phyloP scores from a whole-genome alignment of 768 basidiomycete species.

The Trametes coccinea region DNA sequence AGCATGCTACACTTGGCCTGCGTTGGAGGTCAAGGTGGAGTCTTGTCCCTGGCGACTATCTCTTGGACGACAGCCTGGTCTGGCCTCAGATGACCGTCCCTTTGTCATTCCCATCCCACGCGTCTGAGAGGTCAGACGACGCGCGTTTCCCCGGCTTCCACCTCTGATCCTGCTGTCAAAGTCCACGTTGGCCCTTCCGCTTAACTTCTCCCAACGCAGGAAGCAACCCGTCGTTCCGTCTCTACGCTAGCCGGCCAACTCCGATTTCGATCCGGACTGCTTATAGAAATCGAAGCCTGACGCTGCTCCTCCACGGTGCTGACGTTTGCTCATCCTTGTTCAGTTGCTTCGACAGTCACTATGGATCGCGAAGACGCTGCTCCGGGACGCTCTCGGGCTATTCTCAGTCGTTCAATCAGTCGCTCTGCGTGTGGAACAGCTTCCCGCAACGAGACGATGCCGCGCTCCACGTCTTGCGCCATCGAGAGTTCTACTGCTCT shows the following conservation, averaged over 20 bases:
- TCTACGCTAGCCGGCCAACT: neutral
- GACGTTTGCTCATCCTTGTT: neutral
- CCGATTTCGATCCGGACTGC: neutral
- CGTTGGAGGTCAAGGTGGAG: too few species aligned
- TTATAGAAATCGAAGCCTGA: neutral
- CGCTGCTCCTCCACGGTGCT: neutral
- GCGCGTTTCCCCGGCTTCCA: conserved; percentile 1
- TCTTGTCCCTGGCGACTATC: conserved; percentile 12
- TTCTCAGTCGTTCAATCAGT: neutral
- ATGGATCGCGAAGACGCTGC: neutral
- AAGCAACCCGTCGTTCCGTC: neutral
- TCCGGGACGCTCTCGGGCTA: neutral
- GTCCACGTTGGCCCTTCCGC: conserved; percentile 2
- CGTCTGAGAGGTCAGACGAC: neutral
- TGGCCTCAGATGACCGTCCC: conserved; percentile 4
- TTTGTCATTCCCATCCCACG: conserved; percentile 10
- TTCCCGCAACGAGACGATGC: conserved; percentile 10
- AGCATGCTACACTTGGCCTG: too few species aligned
- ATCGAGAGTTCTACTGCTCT: conserved; percentile 11
- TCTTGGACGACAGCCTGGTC: neutral
- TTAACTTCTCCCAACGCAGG: neutral
- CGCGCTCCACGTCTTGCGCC: conserved; percentile 21
- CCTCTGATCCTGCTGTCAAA: conserved; percentile 1
- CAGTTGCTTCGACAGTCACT: neutral
- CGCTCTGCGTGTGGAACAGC: conserved; percentile 4